Evolutionary conservation across 805 yeast species (phyloP).

Genomic region (Nakazawaea populi): DNA sequence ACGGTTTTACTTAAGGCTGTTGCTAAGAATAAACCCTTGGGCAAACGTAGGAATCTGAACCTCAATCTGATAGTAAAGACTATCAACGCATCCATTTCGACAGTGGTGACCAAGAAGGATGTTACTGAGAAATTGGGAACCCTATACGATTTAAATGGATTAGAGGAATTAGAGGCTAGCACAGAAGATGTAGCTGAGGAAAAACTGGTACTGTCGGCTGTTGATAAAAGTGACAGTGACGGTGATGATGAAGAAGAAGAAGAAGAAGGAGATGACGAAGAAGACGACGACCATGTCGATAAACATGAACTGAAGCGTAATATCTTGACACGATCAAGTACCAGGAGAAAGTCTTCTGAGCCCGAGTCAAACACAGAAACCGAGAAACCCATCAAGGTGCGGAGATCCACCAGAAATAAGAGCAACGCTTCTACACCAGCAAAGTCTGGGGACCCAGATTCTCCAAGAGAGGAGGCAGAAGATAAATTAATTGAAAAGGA

Average conservation of each 20-base stretch:
- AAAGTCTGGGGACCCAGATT: background rate
- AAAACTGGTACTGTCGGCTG: conserved; percentile 10
- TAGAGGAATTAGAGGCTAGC: conserved; percentile 48
- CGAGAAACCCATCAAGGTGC: background rate
- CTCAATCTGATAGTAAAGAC: conserved; percentile 31
- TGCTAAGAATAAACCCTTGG: conserved; percentile 66
- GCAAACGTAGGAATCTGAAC: conserved; percentile 38
- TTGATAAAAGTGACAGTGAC: conserved; percentile 7
- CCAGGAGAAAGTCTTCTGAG: conserved; percentile 4
- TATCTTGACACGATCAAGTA: conserved; percentile 7
- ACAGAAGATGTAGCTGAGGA: conserved; percentile 10
- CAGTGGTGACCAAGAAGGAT: conserved; percentile 37
- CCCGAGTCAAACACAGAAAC: background rate
- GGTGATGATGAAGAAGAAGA: conserved; percentile 9
- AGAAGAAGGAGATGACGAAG: conserved; percentile 7
- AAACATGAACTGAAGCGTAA: conserved; percentile 8
- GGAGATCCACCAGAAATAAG: conserved; percentile 10
- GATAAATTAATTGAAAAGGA: conserved; percentile 9
- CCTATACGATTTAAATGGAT: conserved; percentile 50
- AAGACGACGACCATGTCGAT: conserved; percentile 11
- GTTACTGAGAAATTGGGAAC: conserved; percentile 51
- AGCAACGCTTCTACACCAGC: conserved; percentile 8
- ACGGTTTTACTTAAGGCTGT: conserved; percentile 53
- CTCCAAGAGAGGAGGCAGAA: background rate
- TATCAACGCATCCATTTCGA: conserved; percentile 13